Evolutionary conservation across 2,329 filamentous ascomycete genomes (phyloP), one percentile per base, ranked within the genome.

Genomic region (Neurospora sp.): DNA sequence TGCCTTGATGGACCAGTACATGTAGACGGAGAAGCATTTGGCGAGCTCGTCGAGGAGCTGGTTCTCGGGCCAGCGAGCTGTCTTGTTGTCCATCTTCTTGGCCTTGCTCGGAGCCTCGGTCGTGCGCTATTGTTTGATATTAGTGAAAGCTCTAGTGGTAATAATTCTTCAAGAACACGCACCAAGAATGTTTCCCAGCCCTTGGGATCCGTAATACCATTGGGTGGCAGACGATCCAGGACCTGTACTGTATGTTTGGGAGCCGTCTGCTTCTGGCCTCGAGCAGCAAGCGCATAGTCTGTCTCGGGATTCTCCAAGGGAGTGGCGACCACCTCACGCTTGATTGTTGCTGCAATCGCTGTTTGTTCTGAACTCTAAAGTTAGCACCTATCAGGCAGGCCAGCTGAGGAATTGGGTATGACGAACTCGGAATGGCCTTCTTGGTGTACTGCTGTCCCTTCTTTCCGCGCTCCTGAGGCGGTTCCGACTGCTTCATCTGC

Each of bases 1-100:
- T 5, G 91, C 88, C 77, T 92, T 94, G 85, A 98, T 92, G n/a
- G 91, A 89, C 94, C 95, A 99, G 81, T 96, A 98, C 75, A 90
- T 89, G 84, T 91, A 97, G 76, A 91, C 84, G 70, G 90, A 88
- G 88, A 97, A 99, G 78, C 90, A 91, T 67, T 86, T 82, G 83
- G 95, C 93, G 72, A 99, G 89, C 73, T 88, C 86, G 81, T 97
- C 94, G 81, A 97, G 82, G 72, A 99, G 88, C 76, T 96, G 91
- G 83, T 93, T 91, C 80, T 94, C 89, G 65, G 93, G 90, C 81
- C 98, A 94, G 81, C 96, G 94, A 40, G 92, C 91, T 37, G 92
- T 91, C 83, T 98, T 97, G 81, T 92, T 90, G 75, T 92, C 90
- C 78, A 87, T 82, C 81, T 87, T 89, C 80, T 90, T 85, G 72